Percentiles rank a stretch among this genome's conserved stretches.
These are phyloP conservation scores for Paramecium caudatum DNA, from an alignment of 73 alveolate species.

Conservation along the genomic window DNA sequence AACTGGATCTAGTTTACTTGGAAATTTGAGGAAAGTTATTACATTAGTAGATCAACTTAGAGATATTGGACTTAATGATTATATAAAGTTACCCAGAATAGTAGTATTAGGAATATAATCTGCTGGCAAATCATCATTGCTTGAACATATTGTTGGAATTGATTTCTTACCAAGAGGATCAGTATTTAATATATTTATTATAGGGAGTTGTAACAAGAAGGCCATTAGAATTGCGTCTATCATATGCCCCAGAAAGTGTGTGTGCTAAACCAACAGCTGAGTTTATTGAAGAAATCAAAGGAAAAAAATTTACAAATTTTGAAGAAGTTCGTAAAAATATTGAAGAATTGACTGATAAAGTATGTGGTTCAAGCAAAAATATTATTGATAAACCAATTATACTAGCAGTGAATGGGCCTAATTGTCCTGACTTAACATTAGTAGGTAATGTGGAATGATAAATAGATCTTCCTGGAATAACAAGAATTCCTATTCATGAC, in stretches of 20 bases:
- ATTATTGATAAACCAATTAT: slow-evolving; percentile 90
- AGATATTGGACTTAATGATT: slow-evolving; percentile 83
- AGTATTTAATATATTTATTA: neutral
- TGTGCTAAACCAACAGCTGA: slow-evolving; percentile 72
- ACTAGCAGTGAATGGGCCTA: slow-evolving; percentile 86
- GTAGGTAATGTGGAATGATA: slow-evolving; percentile 8
- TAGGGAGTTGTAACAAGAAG: slow-evolving; percentile 90
- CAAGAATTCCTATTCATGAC: slow-evolving; percentile 95
- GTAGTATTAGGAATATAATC: slow-evolving; percentile 86
- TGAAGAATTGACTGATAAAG: slow-evolving; percentile 84
- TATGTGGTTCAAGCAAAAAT: slow-evolving; percentile 82
- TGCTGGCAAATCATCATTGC: slow-evolving; percentile 92
- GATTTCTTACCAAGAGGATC: slow-evolving; percentile 92
- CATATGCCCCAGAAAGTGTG: slow-evolving; percentile 73
- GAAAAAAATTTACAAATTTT: slow-evolving; percentile 82
- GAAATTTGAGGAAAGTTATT: slow-evolving; percentile 74
- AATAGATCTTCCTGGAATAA: slow-evolving; percentile 98
- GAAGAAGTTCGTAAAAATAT: slow-evolving; percentile 85
- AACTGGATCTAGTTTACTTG: slow-evolving; percentile 1
- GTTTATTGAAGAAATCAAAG: slow-evolving; percentile 81
- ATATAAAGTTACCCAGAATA: slow-evolving; percentile 83
- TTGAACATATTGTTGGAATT: slow-evolving; percentile 89
- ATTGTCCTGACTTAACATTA: slow-evolving; percentile 92
- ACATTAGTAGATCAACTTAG: slow-evolving; percentile 72
- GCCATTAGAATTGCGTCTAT: slow-evolving; percentile 88